These are phyloP conservation scores for Aeminium ludgeri DNA, from an alignment of 495 filamentous ascomycete species.

Conservation along the genomic window DNA sequence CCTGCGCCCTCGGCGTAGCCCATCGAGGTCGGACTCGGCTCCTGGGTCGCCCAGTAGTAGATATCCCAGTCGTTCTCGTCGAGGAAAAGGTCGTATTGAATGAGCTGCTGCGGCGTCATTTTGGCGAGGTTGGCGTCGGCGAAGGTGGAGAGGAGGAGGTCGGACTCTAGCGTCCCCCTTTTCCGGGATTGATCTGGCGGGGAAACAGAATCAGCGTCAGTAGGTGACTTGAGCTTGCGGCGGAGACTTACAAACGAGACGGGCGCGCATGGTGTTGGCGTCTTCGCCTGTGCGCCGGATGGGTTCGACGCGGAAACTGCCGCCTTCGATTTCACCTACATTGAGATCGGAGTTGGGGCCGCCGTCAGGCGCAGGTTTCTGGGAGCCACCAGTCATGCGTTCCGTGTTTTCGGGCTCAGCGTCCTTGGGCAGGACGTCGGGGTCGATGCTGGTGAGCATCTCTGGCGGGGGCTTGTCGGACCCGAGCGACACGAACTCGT, in stretches of 20 bases:
- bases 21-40: slow-evolving; percentile 36
- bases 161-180: slow-evolving; percentile 85
- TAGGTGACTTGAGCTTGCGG: background rate
- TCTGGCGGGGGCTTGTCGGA: slow-evolving; percentile 42
- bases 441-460: slow-evolving; percentile 38
- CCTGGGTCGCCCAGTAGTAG: slow-evolving; percentile 99
- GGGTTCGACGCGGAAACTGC: slow-evolving; percentile 77
- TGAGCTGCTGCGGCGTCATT: slow-evolving; percentile 58
- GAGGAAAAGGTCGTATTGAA: slow-evolving; percentile 81
- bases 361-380: slow-evolving; percentile 28
- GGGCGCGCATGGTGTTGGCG: slow-evolving; percentile 63
- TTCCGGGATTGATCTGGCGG: slow-evolving; percentile 82
- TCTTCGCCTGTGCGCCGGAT: slow-evolving; percentile 67
- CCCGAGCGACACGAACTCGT: slow-evolving; percentile 44
- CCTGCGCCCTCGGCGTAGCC: slow-evolving; percentile 25
- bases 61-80: slow-evolving; percentile 99
- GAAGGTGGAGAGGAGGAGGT: slow-evolving; percentile 92
- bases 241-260: slow-evolving; percentile 63
- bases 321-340: slow-evolving; percentile 84
- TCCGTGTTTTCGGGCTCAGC: slow-evolving; percentile 38
- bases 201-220: slow-evolving; percentile 4
- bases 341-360: slow-evolving; percentile 51
- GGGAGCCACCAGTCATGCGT: slow-evolving; percentile 44
- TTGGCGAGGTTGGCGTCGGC: slow-evolving; percentile 55
- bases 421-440: slow-evolving; percentile 40